phyloP scores from a whole-genome alignment of 2,329 filamentous ascomycete species.

The Fusarium goolgardi region DNA sequence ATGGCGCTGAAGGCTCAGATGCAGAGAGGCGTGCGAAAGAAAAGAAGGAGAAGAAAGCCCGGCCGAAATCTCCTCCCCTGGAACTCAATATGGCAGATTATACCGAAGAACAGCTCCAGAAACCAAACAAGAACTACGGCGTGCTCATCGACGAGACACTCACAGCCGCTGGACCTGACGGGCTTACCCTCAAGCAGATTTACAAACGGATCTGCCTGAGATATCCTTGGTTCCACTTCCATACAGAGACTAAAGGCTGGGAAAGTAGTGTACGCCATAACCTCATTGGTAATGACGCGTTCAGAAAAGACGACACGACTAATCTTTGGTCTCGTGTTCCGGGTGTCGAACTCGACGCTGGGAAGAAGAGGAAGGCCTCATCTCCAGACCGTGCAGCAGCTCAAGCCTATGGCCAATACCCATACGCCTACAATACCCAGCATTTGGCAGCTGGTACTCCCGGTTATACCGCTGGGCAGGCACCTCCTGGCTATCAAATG shows the following conservation, averaged over 20 bases:
- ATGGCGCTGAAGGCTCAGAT: constrained; percentile 66
- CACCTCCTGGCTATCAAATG: constrained; percentile 51
- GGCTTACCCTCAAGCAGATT: constrained; percentile 70
- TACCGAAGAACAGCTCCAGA: constrained; percentile 68
- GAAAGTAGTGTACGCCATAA: constrained; percentile 74
- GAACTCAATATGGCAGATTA: constrained; percentile 67
- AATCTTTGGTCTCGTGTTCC: constrained; percentile 68
- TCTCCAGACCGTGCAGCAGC: constrained; percentile 63
- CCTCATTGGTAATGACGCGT: constrained; percentile 70
- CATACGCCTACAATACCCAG: constrained; percentile 52
- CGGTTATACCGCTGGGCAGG: constrained; percentile 52
- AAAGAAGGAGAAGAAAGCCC: constrained; percentile 69
- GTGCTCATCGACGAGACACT: constrained; percentile 71
- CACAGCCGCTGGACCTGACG: constrained; percentile 63
- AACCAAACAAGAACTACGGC: constrained; percentile 72
- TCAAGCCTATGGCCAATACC: constrained; percentile 54
- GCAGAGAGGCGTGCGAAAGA: constrained; percentile 66
- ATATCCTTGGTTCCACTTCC: constrained; percentile 71
- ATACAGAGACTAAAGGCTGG: constrained; percentile 72
- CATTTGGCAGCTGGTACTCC: constrained; percentile 51
- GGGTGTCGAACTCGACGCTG: constrained; percentile 68
- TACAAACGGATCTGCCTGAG: constrained; percentile 70
- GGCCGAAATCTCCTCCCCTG: constrained; percentile 70
- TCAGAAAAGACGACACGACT: constrained; percentile 67
- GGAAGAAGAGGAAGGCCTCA: constrained; percentile 68